A percentile compares a stretch with the other conserved stretches of the same genome.
phyloP scores from a whole-genome alignment of 768 basidiomycete genomes.

The Glaciozyma martinii region DNA sequence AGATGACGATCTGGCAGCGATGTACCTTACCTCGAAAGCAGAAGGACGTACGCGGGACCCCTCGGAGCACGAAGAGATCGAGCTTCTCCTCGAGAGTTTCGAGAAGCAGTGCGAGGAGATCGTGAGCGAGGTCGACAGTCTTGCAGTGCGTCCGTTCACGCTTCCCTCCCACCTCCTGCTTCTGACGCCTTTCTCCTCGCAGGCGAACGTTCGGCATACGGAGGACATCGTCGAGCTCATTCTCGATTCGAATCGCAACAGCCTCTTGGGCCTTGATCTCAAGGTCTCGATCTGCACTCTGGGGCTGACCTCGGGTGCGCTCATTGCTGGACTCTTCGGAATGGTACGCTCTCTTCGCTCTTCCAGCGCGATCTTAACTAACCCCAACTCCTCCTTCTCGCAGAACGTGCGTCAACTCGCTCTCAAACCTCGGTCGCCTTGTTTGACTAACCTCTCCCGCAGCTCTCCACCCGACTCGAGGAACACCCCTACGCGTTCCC shows the following conservation, averaged over 20 bases:
- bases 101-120: constrained; percentile 53
- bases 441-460: constrained; percentile 16
- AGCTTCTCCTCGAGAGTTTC: constrained; percentile 86
- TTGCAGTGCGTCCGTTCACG: constrained; percentile 13
- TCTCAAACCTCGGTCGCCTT: background rate
- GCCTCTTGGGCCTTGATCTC: constrained; percentile 78
- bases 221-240: constrained; percentile 97
- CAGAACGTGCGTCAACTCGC: constrained; percentile 10
- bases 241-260: constrained; percentile 89
- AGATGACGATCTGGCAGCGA: constrained; percentile 91
- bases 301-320: constrained; percentile 80
- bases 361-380: background rate
- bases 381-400: background rate
- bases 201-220: constrained; percentile 91
- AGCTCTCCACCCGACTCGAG: constrained; percentile 71
- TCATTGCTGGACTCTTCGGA: constrained; percentile 84
- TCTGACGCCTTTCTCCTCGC: background rate
- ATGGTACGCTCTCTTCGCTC: constrained; percentile 47
- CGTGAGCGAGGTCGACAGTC: constrained; percentile 31
- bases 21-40: constrained; percentile 87
- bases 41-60: constrained; percentile 50
- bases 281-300: constrained; percentile 91
- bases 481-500: constrained; percentile 64
- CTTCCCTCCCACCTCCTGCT: background rate
- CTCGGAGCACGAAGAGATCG: constrained; percentile 84